phyloP scores from a whole-genome alignment of 2,329 filamentous ascomycete genomes.

The Pestalotiopsis sp. region DNA sequence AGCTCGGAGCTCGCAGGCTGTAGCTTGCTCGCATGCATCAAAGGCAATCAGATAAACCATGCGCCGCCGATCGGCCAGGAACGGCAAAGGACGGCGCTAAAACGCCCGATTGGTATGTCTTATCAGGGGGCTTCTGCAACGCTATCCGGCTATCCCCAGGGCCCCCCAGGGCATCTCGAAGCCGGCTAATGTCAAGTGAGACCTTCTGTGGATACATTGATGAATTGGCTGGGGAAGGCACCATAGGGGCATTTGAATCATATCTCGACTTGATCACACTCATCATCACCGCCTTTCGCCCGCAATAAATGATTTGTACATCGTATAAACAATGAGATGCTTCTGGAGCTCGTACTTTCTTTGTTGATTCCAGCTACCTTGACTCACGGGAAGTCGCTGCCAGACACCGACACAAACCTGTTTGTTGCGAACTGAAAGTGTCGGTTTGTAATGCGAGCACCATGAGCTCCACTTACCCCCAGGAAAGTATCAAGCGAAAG shows the following conservation, averaged over 20 bases:
- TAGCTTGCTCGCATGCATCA: neutral
- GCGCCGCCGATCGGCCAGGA: conserved; percentile 11
- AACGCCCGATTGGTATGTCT: conserved; percentile 8
- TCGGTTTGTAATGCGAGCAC: neutral
- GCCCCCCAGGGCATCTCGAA: neutral
- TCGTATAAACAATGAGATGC: too few species aligned
- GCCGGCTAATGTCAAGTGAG: neutral
- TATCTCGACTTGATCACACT: neutral
- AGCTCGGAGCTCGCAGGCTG: neutral
- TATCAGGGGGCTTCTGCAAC: neutral
- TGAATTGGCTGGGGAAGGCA: neutral
- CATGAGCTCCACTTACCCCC: neutral
- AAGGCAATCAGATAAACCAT: neutral
- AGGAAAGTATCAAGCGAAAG: conserved; percentile 2
- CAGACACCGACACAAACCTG: too few species aligned
- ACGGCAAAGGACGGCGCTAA: conserved; percentile 8
- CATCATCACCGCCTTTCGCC: too few species aligned
- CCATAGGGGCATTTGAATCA: neutral
- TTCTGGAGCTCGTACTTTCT: too few species aligned
- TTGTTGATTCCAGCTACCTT: too few species aligned
- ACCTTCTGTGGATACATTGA: neutral
- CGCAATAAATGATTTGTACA: too few species aligned
- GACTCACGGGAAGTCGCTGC: too few species aligned
- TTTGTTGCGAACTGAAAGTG: neutral
- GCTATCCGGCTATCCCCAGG: neutral